Evolutionary conservation across 2,329 filamentous ascomycete genomes (phyloP), one percentile per base, ranked within the genome.

Genomic region (Hypocreales sp.): DNA sequence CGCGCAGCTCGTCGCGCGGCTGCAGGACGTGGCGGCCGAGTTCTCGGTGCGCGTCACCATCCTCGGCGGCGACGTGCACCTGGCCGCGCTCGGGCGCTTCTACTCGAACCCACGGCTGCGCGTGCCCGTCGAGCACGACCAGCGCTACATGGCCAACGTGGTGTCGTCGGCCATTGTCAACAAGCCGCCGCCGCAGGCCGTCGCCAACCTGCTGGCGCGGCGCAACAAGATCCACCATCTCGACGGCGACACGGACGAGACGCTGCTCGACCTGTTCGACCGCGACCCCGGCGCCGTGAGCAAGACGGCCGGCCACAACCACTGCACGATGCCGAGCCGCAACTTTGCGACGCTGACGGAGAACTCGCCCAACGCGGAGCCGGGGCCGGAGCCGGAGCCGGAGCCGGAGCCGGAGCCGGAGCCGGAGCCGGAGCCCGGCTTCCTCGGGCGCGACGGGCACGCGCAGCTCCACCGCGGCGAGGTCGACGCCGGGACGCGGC

Each of bases 161-260:
- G 68, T 95, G 28, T 92, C 84, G 5, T 94, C 86, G 1, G 86
- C 86, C 18, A 95, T 98, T 43, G 86, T 92, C 38, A 94, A 98
- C 49, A 87, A 87, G 41, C 90, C 90, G 3, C 83, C 86, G 10
- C 83, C 87, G 1, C 72, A 78, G 48, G 86, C 56, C 40, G 79
- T 98, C 45, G 84, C 84, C 8, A 92, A 98, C 50, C 70, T 93
- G 25, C 66, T 98, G 29, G 87, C 92, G 32, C 76, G 78, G 45
- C 70, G 90, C 33, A 95, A 95, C 61, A 94, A 75, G 55, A 69
- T 79, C 26, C 74, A 79, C 41, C 74, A 79, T 38, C 53, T 79
- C 26, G 67, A 77, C 47, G 42, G 50, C 17, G 56, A 83, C 30
- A 98, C 90, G 0, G 82, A 94, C 42, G 90, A 98, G 57, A 86